Evolutionary conservation across 495 filamentous ascomycete genomes (phyloP).

Genomic region (Aeminium ludgeri): DNA sequence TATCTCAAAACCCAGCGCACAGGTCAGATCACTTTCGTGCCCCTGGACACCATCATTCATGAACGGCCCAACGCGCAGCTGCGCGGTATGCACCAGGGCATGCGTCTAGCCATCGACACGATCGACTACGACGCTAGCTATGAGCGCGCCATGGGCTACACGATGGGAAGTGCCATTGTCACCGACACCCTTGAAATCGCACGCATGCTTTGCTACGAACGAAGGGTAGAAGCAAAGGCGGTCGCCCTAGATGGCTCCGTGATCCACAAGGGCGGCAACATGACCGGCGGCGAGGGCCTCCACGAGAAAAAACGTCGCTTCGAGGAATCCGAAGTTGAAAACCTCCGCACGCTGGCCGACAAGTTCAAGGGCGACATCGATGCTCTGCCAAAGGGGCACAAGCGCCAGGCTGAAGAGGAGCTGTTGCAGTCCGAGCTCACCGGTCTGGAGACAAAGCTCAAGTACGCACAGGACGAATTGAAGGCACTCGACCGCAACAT

Average conservation of each 20-base stretch:
- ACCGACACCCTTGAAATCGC: conserved; percentile 77
- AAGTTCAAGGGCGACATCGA: conserved; percentile 56
- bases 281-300: conserved; percentile 81
- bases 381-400: conserved; percentile 57
- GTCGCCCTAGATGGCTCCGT: conserved; percentile 84
- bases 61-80: conserved; percentile 72
- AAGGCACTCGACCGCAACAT: conserved; percentile 73
- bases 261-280: conserved; percentile 91
- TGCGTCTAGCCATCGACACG: conserved; percentile 85
- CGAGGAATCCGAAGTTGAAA: conserved; percentile 76
- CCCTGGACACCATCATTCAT: conserved; percentile 91
- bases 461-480: conserved; percentile 56
- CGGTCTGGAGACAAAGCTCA: conserved; percentile 63
- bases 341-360: conserved; percentile 52
- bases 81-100: conserved; percentile 66
- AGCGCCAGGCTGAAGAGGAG: conserved; percentile 61
- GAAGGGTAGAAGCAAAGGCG: conserved; percentile 75
- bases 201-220: conserved; percentile 75
- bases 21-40: conserved; percentile 79
- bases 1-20: conserved; percentile 79
- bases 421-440: conserved; percentile 60
- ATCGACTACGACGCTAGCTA: conserved; percentile 81
- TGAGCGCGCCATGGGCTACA: conserved; percentile 83
- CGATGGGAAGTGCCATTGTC: conserved; percentile 88
- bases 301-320: conserved; percentile 63